These are phyloP conservation scores for Aspergillus oerlinghausenensis DNA, from an alignment of 2,329 filamentous ascomycete species.

Conservation along the genomic window DNA sequence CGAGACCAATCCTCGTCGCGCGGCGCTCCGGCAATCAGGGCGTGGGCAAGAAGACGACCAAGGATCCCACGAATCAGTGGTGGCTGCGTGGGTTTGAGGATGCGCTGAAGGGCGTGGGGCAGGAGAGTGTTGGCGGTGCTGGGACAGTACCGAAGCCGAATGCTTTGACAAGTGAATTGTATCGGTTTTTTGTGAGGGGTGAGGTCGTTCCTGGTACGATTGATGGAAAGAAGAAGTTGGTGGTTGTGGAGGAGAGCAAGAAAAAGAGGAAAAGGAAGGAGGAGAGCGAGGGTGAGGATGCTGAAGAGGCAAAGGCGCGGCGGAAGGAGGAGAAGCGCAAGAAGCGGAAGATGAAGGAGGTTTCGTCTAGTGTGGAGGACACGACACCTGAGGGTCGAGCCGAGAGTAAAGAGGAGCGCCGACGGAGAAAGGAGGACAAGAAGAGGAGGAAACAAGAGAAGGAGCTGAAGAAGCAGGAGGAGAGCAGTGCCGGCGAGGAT, in stretches of 20 bases:
- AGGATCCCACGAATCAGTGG: constrained; percentile 74
- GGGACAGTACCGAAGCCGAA: constrained; percentile 46
- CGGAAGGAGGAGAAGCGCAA: constrained; percentile 34
- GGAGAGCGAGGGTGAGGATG: constrained; percentile 34
- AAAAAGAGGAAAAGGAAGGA: constrained; percentile 17
- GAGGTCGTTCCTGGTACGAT: constrained; percentile 69
- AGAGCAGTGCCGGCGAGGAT: constrained; percentile 17
- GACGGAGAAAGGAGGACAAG: constrained; percentile 12
- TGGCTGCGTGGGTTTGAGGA: constrained; percentile 95
- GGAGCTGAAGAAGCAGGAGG: constrained; percentile 21
- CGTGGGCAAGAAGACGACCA: constrained; percentile 69
- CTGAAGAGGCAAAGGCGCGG: constrained; percentile 15
- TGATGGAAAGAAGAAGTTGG: constrained; percentile 17
- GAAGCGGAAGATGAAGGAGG: constrained; percentile 22
- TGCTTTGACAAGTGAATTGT: constrained; percentile 55
- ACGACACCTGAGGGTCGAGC: constrained; percentile 11
- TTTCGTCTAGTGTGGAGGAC: background rate
- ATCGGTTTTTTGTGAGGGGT: constrained; percentile 79
- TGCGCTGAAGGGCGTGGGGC: constrained; percentile 70
- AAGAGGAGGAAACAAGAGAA: constrained; percentile 17
- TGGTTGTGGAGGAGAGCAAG: constrained; percentile 2
- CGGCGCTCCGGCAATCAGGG: constrained; percentile 79
- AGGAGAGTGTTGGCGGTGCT: constrained; percentile 56
- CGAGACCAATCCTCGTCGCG: constrained; percentile 75
- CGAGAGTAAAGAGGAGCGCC: constrained; percentile 7